These are phyloP conservation scores for Populus tremula DNA, from an alignment of 345 rosid species.

Conservation along the genomic window DNA sequence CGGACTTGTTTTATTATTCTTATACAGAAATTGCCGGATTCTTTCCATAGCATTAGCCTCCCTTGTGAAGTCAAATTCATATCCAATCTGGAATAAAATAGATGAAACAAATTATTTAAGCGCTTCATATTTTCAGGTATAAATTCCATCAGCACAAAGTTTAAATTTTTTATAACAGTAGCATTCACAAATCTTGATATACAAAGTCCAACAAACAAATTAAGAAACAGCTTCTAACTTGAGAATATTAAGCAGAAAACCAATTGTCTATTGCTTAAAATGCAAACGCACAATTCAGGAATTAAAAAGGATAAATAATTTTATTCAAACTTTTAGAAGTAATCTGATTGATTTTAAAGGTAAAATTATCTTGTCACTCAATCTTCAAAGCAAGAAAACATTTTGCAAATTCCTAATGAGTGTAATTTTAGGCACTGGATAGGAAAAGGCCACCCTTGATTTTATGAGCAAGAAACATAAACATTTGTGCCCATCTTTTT, in stretches of 20 bases:
- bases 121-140: neutral
- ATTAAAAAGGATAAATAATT: neutral
- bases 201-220: neutral
- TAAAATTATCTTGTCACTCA: neutral
- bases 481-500: no score
- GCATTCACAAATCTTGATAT: neutral
- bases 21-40: constrained; percentile 62
- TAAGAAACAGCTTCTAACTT: neutral
- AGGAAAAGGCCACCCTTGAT: neutral
- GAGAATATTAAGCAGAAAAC: neutral
- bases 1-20: constrained; percentile 74
- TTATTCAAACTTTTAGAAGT: neutral
- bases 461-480: neutral
- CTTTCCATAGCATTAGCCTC: constrained; percentile 87
- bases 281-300: neutral
- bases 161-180: neutral
- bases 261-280: neutral
- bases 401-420: neutral
- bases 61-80: constrained; percentile 85
- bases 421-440: neutral
- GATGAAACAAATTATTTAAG: constrained; percentile 8
- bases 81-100: constrained; percentile 66
- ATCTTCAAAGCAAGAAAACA: neutral
- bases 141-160: neutral
- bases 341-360: neutral